These are phyloP conservation scores for Amborella trichopoda DNA, from an alignment of 164 flowering plant genomes.

Conservation along the genomic window DNA sequence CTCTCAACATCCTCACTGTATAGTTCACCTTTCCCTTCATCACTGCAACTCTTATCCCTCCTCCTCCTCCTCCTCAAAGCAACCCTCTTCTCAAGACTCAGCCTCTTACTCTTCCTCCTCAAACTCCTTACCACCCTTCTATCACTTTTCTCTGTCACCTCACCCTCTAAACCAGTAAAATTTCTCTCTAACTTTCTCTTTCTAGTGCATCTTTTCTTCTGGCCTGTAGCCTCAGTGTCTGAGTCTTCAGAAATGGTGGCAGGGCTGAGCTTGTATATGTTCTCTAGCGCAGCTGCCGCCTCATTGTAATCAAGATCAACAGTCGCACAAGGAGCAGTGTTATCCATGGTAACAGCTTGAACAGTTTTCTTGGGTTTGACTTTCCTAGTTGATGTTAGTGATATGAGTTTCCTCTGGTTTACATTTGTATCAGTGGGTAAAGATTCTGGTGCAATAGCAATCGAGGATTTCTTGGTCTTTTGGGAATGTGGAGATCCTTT, in stretches of 20 bases:
- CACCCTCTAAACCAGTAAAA: too few species aligned
- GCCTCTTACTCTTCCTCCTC: constrained; percentile 29
- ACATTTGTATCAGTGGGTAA: not conserved
- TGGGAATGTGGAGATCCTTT: constrained; percentile 3
- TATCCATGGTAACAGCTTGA: constrained; percentile 35
- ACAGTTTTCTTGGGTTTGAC: constrained; percentile 31
- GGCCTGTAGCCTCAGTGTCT: constrained; percentile 11
- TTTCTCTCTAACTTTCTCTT: constrained; percentile 23
- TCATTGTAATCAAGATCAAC: constrained; percentile 68
- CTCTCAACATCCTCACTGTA: constrained; percentile 30
- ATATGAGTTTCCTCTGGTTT: constrained; percentile 13
- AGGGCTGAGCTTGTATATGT: constrained; percentile 56
- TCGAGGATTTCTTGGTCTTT: not conserved
- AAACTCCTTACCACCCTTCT: constrained; percentile 34
- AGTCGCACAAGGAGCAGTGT: constrained; percentile 29
- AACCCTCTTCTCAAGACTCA: constrained; percentile 72
- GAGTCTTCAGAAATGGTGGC: constrained; percentile 29
- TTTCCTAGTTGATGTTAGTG: constrained; percentile 10
- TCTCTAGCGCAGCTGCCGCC: constrained; percentile 89
- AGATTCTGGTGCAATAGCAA: not conserved
- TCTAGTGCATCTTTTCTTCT: constrained; percentile 20
- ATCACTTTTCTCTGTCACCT: constrained; percentile 9
- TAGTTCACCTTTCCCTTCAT: not conserved
- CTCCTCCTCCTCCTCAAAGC: constrained; percentile 30
- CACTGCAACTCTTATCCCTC: constrained; percentile 11